phyloP scores from a whole-genome alignment of 176 grass and related monocot genomes.

The Carex cristatella region DNA sequence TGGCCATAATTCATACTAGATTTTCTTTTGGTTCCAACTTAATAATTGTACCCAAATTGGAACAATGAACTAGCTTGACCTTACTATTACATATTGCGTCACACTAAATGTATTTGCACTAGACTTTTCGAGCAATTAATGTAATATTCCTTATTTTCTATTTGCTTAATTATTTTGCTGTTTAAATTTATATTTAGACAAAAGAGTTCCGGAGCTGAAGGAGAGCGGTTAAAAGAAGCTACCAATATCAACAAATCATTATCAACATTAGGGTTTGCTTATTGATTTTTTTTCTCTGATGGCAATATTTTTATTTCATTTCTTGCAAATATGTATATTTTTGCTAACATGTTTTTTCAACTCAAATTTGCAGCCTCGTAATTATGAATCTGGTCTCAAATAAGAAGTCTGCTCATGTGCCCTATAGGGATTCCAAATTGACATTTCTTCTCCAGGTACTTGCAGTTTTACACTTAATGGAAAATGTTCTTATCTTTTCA shows the following conservation, averaged over 20 bases:
- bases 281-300: constrained; percentile 9
- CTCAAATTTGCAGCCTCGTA: constrained; percentile 57
- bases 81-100: background rate
- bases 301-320: background rate
- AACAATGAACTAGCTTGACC: background rate
- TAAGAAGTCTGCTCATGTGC: constrained; percentile 89
- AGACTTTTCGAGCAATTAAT: background rate
- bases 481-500: background rate
- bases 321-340: background rate
- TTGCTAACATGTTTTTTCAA: background rate
- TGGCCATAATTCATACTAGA: background rate
- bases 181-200: constrained; percentile 47
- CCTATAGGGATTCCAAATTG: constrained; percentile 96
- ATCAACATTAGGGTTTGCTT: constrained; percentile 84
- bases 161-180: background rate
- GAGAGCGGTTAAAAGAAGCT: constrained; percentile 94
- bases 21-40: constrained; percentile 6
- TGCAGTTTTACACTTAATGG: background rate
- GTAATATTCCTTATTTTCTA: background rate
- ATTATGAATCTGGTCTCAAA: constrained; percentile 96
- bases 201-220: constrained; percentile 99
- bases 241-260: constrained; percentile 98
- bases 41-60: background rate
- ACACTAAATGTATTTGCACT: background rate
- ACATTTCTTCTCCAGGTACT: constrained; percentile 98